Conservation (phyloP, 2,329 filamentous ascomycete genomes). For the Leptographium galeiforme region DNA sequence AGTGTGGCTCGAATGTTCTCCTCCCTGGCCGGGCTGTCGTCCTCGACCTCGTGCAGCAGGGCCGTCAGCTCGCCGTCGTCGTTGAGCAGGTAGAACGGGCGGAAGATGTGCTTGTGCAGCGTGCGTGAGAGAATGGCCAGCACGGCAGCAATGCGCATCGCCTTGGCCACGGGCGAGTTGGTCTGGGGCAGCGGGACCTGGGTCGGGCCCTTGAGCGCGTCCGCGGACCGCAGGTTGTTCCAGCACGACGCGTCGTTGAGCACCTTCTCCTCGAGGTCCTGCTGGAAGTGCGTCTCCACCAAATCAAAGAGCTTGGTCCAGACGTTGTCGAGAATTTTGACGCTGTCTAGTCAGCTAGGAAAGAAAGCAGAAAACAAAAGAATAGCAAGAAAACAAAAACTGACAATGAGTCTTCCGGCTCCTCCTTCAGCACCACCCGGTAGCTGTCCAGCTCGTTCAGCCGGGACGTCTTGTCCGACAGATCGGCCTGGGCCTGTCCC, state of each 20-base stretch:
- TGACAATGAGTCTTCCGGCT: conserved; percentile 19
- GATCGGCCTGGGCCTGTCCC: conserved; percentile 12
- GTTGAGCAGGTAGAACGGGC: conserved; percentile 20
- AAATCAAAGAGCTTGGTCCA: conserved; percentile 20
- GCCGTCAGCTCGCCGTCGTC: conserved; percentile 18
- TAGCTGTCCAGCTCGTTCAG: conserved; percentile 18
- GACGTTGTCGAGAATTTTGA: conserved; percentile 20
- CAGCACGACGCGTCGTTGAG: conserved; percentile 20
- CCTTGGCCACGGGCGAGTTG: conserved; percentile 21
- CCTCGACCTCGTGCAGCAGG: conserved; percentile 18
- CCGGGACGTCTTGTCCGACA: conserved; percentile 12
- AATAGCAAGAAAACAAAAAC: conserved; percentile 1
- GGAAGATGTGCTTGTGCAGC: conserved; percentile 21
- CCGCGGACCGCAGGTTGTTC: conserved; percentile 18
- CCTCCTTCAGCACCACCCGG: conserved; percentile 15
- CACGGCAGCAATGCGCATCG: conserved; percentile 22
- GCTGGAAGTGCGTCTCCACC: conserved; percentile 18
- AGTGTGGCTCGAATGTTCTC: conserved; percentile 19
- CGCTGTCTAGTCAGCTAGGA: conserved; percentile 9
- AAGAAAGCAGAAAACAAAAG: not conserved
- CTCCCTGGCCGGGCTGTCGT: conserved; percentile 17
- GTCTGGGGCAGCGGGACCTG: conserved; percentile 21
- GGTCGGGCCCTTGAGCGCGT: conserved; percentile 19
- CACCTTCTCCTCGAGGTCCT: conserved; percentile 18
- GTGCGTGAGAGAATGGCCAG: conserved; percentile 20